These are phyloP conservation scores for Colletotrichum chlorophyti DNA, from an alignment of 2,329 filamentous ascomycete genomes.

Conservation along the genomic window DNA sequence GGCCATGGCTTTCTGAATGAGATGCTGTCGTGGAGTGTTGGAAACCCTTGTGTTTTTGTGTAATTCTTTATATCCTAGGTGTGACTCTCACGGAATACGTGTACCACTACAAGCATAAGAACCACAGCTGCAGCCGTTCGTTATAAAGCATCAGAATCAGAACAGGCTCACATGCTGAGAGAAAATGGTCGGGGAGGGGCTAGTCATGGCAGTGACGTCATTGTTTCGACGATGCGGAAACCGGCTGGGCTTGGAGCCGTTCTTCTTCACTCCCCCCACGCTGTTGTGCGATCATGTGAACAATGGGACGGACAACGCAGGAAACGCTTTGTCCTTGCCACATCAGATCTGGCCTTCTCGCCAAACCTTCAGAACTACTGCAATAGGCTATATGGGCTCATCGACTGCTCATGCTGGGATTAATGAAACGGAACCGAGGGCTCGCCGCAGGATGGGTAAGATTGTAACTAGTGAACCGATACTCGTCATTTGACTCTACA, in stretches of 20 bases:
- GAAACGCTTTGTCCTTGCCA: slow-evolving; percentile 6
- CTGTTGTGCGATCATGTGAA: background rate
- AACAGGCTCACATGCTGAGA: slow-evolving; percentile 5
- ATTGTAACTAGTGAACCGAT: background rate
- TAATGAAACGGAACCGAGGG: background rate
- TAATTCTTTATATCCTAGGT: background rate
- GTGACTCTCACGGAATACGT: background rate
- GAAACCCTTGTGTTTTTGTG: background rate
- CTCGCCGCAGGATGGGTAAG: no score
- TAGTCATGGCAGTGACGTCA: slow-evolving; percentile 13
- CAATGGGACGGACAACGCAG: slow-evolving; percentile 21
- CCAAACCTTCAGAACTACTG: background rate
- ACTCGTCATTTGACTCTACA: background rate
- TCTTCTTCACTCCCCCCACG: background rate
- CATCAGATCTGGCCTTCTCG: background rate
- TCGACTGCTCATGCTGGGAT: no score
- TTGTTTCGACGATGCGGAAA: background rate
- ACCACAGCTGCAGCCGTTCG: no score
- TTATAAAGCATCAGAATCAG: background rate
- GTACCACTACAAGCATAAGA: no score
- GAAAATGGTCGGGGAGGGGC: background rate
- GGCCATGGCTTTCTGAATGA: slow-evolving; percentile 15
- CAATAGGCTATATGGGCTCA: background rate
- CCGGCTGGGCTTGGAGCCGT: background rate
- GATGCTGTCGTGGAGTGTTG: background rate